Conservation (phyloP, 2,329 filamentous ascomycete genomes). For the Pochonia chlamydosporia region DNA sequence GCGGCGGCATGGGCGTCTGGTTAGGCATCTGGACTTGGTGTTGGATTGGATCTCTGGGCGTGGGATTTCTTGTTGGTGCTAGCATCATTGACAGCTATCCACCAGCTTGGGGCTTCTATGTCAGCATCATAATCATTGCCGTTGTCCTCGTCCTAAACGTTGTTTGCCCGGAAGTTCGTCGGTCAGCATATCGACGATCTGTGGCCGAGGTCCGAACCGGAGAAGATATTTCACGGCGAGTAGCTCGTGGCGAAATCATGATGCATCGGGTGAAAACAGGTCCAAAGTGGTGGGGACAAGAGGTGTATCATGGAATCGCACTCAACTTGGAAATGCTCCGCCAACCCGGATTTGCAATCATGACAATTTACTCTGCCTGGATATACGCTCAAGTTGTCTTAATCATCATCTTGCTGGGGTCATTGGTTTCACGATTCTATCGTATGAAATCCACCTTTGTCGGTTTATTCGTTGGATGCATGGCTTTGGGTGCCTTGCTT, state of each 20-base stretch:
- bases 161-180: conserved; percentile 64
- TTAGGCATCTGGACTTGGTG: conserved; percentile 74
- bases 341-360: conserved; percentile 66
- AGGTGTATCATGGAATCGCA: conserved; percentile 64
- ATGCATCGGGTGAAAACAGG: conserved; percentile 68
- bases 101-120: conserved; percentile 71
- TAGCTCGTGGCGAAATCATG: conserved; percentile 69
- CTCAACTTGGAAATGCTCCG: conserved; percentile 65
- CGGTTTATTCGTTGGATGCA: conserved; percentile 58
- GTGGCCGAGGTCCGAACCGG: conserved; percentile 57
- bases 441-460: conserved; percentile 57
- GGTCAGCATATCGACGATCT: conserved; percentile 62
- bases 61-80: conserved; percentile 69
- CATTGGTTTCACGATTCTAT: conserved; percentile 65
- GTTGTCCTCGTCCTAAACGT: conserved; percentile 64
- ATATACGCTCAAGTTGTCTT: conserved; percentile 73
- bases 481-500: conserved; percentile 63
- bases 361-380: conserved; percentile 71
- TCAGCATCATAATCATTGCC: conserved; percentile 63
- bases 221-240: conserved; percentile 46
- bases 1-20: conserved; percentile 76
- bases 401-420: conserved; percentile 65
- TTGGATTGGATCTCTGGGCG: conserved; percentile 63
- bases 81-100: conserved; percentile 58
- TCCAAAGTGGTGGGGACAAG: conserved; percentile 71